Evolutionary conservation across 2,329 filamentous ascomycete species (phyloP).

Genomic region (Stachybotrys chlorohalonatus): DNA sequence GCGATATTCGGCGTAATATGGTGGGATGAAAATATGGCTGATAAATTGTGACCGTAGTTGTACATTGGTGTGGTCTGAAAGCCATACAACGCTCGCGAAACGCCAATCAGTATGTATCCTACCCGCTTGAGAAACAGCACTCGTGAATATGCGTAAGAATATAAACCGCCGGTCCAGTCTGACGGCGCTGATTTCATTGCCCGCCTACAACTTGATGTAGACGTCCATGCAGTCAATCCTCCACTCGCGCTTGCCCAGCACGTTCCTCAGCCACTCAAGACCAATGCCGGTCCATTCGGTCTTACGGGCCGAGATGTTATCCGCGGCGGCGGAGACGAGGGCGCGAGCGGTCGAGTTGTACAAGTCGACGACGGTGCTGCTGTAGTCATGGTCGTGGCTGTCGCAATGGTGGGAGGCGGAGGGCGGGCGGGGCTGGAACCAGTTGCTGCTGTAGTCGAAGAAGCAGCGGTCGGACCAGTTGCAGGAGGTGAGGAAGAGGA

Average conservation of each 20-base stretch:
- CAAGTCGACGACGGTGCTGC: slow-evolving; percentile 42
- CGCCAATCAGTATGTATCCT: too few species aligned
- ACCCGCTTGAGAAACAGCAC: too few species aligned
- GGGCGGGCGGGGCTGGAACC: slow-evolving; percentile 71
- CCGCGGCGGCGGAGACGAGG: slow-evolving; percentile 57
- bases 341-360: slow-evolving; percentile 63
- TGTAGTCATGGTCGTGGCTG: slow-evolving; percentile 27
- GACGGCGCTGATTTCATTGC: too few species aligned
- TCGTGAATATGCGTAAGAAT: too few species aligned
- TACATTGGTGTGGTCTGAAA: too few species aligned
- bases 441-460: slow-evolving; percentile 86
- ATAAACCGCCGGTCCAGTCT: too few species aligned
- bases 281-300: slow-evolving; percentile 69
- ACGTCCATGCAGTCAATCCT: slow-evolving; percentile 86
- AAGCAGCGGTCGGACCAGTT: slow-evolving; percentile 87
- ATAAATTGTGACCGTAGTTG: too few species aligned
- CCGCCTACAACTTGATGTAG: slow-evolving; percentile 58
- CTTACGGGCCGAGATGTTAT: slow-evolving; percentile 45
- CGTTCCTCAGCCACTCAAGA: slow-evolving; percentile 75
- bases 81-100: too few species aligned
- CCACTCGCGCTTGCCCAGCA: slow-evolving; percentile 81
- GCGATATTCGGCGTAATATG: too few species aligned
- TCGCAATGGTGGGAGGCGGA: slow-evolving; percentile 10
- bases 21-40: too few species aligned
- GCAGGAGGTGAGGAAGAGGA: slow-evolving; percentile 86